Evolutionary conservation across 192 early-diverging fungal species (phyloP).

Genomic region (Coemansia sp.): DNA sequence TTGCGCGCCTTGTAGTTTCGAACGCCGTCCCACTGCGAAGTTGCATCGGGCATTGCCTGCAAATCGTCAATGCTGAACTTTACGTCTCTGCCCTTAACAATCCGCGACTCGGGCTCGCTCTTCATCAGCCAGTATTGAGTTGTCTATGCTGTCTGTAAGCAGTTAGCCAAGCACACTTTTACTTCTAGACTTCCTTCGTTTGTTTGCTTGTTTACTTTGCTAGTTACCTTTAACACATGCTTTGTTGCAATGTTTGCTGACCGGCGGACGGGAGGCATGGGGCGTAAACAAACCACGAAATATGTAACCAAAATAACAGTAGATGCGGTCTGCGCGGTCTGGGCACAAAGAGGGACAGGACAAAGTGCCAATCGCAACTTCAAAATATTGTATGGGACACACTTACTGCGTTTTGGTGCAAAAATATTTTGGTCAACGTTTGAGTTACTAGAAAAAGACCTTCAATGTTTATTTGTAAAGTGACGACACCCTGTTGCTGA

Average conservation of each 20-base stretch:
- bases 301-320: conserved; percentile 9
- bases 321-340: neutral
- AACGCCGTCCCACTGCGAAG: conserved; percentile 79
- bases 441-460: neutral
- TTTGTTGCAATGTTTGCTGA: conserved; percentile 7
- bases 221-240: neutral
- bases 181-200: neutral
- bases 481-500: neutral
- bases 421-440: conserved; percentile 3
- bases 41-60: conserved; percentile 40
- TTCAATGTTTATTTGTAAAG: neutral
- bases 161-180: conserved; percentile 2
- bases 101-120: conserved; percentile 71
- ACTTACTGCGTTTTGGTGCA: neutral
- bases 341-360: neutral
- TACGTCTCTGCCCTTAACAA: conserved; percentile 66
- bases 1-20: conserved; percentile 83
- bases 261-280: conserved; percentile 8
- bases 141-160: conserved; percentile 5
- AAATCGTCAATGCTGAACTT: conserved; percentile 75
- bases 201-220: conserved; percentile 1
- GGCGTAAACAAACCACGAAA: neutral
- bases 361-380: neutral
- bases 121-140: conserved; percentile 77
- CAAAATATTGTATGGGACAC: conserved; percentile 2